Conservation (phyloP, 768 basidiomycete species). For the Basidioascus undulatus region DNA sequence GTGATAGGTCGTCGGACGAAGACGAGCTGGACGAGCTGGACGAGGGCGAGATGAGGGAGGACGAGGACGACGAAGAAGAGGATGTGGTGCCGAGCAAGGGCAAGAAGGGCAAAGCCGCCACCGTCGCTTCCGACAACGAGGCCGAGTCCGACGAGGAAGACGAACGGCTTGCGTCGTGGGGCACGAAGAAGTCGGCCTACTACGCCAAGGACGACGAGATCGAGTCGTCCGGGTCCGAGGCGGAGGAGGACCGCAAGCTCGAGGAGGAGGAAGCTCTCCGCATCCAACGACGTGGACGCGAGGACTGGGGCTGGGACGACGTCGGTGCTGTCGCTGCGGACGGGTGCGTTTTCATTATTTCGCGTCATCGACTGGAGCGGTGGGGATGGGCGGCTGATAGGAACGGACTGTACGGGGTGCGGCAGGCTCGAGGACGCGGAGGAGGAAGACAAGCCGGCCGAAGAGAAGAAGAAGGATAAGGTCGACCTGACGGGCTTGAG, state of each 20-base stretch:
- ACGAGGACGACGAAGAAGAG: no score
- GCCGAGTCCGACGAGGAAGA: constrained; percentile 5
- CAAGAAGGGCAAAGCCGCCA: no score
- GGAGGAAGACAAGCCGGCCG: no score
- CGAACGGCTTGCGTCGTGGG: constrained; percentile 8
- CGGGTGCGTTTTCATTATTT: not conserved
- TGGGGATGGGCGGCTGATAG: no score
- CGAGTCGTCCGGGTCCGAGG: constrained; percentile 2
- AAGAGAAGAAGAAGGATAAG: no score
- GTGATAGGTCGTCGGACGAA: no score
- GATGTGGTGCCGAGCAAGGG: no score
- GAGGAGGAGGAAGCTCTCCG: not conserved
- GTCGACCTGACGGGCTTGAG: no score
- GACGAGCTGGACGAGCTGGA: no score
- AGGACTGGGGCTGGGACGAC: constrained; percentile 1
- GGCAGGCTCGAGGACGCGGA: no score
- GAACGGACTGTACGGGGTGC: no score
- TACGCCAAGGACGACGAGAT: constrained; percentile 7
- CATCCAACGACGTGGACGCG: not conserved
- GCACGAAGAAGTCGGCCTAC: constrained; percentile 4
- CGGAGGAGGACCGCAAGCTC: constrained; percentile 3
- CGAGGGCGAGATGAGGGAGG: no score
- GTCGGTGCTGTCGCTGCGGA: not conserved
- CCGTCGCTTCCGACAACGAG: not conserved
- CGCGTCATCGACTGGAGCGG: not conserved